Evolutionary conservation across 306 rosid species (phyloP).

Genomic region (Cicer arietinum): DNA sequence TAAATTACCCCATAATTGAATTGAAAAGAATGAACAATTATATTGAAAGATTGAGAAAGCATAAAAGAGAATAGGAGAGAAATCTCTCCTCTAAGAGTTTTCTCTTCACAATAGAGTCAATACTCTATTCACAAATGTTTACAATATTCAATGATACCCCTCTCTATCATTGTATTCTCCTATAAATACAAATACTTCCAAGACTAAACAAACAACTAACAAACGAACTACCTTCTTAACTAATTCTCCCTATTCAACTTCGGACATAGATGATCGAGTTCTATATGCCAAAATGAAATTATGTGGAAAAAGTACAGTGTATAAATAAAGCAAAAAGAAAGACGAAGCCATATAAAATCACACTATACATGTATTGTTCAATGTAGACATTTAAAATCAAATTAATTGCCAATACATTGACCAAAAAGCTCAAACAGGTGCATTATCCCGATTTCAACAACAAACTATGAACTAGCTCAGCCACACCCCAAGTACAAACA

Average conservation of each 20-base stretch:
- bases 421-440: too few species aligned
- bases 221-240: not conserved
- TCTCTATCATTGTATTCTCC: not conserved
- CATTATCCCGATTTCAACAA: too few species aligned
- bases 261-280: not conserved
- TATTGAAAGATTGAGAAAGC: not conserved
- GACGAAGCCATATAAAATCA: slow-evolving; percentile 12
- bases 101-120: not conserved
- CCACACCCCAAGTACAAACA: too few species aligned
- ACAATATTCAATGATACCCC: not conserved
- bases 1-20: not conserved
- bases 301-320: not conserved
- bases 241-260: not conserved
- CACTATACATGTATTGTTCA: not conserved
- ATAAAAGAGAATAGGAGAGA: not conserved
- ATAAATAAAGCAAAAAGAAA: not conserved
- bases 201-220: not conserved
- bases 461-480: too few species aligned
- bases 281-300: too few species aligned
- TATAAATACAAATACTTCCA: too few species aligned
- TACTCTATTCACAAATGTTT: not conserved
- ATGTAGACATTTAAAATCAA: not conserved
- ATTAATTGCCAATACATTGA: too few species aligned
- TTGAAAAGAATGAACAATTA: not conserved
- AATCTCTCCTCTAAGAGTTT: too few species aligned